phyloP scores from a whole-genome alignment of 148 eudicot species.

The Amaranthus palmeri region DNA sequence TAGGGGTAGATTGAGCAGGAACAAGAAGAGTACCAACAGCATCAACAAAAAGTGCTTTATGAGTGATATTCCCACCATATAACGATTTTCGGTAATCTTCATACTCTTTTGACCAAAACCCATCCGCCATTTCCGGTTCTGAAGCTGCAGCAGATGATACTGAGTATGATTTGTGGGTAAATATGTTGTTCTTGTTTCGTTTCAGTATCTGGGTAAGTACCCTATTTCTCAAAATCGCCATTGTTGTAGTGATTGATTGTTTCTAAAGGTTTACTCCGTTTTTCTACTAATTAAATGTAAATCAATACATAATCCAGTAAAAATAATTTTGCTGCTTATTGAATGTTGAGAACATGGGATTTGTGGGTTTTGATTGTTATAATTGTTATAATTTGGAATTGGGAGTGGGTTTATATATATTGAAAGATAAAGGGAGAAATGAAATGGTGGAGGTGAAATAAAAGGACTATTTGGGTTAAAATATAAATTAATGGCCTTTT shows the following conservation, averaged over 20 bases:
- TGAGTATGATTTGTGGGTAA: constrained; percentile 16
- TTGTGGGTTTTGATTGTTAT: too few species aligned
- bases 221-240: constrained; percentile 5
- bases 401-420: too few species aligned
- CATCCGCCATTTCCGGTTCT: constrained; percentile 20
- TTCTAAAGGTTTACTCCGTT: too few species aligned
- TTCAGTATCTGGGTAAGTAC: constrained; percentile 1
- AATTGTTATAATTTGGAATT: too few species aligned
- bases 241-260: neutral
- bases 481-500: too few species aligned
- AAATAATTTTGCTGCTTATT: too few species aligned
- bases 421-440: too few species aligned
- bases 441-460: too few species aligned
- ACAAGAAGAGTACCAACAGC: constrained; percentile 90
- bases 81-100: constrained; percentile 70
- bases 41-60: constrained; percentile 84
- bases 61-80: constrained; percentile 63
- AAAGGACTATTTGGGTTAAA: too few species aligned
- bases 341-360: too few species aligned
- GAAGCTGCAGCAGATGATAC: constrained; percentile 26
- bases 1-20: constrained; percentile 95
- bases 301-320: too few species aligned
- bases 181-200: neutral
- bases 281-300: too few species aligned
- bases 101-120: constrained; percentile 54